Percentiles rank a stretch among this genome's conserved stretches.
Evolutionary conservation across 2,329 filamentous ascomycete genomes (phyloP).

Genomic region (Fusarium nodosum): DNA sequence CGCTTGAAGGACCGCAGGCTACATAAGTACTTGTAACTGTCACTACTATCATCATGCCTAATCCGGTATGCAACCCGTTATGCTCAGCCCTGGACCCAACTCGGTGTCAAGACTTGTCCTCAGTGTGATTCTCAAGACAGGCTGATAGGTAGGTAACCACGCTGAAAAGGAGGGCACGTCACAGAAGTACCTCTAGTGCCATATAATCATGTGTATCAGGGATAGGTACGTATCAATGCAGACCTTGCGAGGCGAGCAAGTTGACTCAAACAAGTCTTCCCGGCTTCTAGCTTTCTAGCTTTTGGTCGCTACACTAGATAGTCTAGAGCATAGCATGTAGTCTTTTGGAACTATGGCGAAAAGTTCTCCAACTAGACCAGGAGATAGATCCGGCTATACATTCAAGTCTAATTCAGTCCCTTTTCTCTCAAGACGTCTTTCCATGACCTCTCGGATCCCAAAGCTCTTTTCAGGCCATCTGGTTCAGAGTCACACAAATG

Average conservation of each 20-base stretch:
- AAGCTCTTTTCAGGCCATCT: neutral
- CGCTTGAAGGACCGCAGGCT: neutral
- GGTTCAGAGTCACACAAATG: neutral
- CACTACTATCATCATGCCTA: neutral
- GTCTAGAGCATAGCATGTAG: neutral
- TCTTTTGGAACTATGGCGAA: neutral
- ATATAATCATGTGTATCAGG: rapidly evolving
- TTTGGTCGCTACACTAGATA: too few relatives aligned
- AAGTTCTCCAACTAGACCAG: neutral
- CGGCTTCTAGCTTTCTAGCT: too few relatives aligned
- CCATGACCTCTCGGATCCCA: neutral
- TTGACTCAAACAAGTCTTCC: too few relatives aligned
- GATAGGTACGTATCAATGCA: neutral
- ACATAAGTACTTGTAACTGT: neutral
- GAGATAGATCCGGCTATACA: neutral
- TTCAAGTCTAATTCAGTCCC: neutral
- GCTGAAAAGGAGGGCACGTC: rapidly evolving
- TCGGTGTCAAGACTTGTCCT: neutral
- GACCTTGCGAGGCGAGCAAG: neutral
- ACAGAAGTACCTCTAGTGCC: rapidly evolving
- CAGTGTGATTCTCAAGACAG: neutral
- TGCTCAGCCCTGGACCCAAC: neutral
- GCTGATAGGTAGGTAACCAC: neutral
- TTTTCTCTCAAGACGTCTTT: neutral
- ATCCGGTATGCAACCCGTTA: neutral